Conservation (phyloP, 129 eudicot species). For the Lonicera japonica region DNA sequence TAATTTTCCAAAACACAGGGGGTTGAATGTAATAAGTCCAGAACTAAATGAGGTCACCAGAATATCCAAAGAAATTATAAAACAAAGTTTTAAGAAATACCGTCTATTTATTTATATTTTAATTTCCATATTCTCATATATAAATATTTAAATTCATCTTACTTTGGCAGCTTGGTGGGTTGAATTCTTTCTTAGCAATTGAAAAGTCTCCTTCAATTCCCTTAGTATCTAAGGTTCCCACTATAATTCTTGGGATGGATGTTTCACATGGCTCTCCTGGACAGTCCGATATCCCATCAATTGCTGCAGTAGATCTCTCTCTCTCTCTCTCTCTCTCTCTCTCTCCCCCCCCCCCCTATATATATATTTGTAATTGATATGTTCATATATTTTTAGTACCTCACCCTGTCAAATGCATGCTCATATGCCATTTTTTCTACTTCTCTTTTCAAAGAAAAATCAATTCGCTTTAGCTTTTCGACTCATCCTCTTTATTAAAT, state of each 20-base stretch:
- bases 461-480: background rate
- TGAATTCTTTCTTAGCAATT: constrained; percentile 55
- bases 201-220: constrained; percentile 60
- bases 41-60: too few species aligned
- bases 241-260: constrained; percentile 87
- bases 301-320: constrained; percentile 59
- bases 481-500: background rate
- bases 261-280: constrained; percentile 89
- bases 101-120: too few species aligned
- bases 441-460: background rate
- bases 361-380: background rate
- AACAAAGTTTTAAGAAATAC: too few species aligned
- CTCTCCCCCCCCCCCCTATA: too few species aligned
- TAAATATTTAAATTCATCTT: too few species aligned
- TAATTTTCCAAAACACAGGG: too few species aligned
- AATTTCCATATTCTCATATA: too few species aligned
- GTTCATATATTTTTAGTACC: background rate
- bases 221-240: constrained; percentile 59
- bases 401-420: background rate
- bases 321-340: background rate
- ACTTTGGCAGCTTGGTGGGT: constrained; percentile 71
- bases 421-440: too few species aligned
- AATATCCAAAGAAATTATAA: too few species aligned
- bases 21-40: too few species aligned
- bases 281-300: constrained; percentile 73